Evolutionary conservation across 768 basidiomycete genomes (phyloP).

Genomic region (Hebeloma cylindrosporum): DNA sequence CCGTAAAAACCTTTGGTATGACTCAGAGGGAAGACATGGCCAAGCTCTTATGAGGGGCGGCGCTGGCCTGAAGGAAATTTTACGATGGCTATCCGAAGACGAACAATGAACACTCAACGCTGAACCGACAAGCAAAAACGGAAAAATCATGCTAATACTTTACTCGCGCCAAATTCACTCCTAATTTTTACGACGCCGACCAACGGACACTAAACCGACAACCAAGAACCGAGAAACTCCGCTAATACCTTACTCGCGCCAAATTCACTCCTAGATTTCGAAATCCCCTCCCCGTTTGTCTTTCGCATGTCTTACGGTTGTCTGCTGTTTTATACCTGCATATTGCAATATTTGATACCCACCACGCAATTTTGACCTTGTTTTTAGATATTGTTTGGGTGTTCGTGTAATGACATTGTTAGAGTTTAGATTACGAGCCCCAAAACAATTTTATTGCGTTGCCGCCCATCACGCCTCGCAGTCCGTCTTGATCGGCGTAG

Average conservation of each 20-base stretch:
- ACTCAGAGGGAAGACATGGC: slow-evolving; percentile 64
- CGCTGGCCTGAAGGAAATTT: slow-evolving; percentile 52
- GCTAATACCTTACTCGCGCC: no score
- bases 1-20: slow-evolving; percentile 61
- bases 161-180: no score
- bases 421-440: slow-evolving; percentile 23
- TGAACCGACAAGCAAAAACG: not conserved
- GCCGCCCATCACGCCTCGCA: slow-evolving; percentile 43
- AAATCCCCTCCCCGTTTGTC: no score
- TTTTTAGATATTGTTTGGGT: not conserved
- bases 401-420: not conserved
- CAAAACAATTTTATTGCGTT: slow-evolving; percentile 55
- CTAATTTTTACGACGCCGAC: not conserved
- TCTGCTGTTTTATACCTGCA: no score
- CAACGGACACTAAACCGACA: not conserved
- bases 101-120: slow-evolving; percentile 5
- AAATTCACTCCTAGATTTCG: no score
- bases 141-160: not conserved
- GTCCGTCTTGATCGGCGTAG: slow-evolving; percentile 37
- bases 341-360: slow-evolving; percentile 4
- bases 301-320: no score
- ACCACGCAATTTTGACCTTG: no score
- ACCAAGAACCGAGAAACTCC: no score
- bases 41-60: slow-evolving; percentile 54
- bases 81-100: slow-evolving; percentile 58